Evolutionary conservation across 2,329 filamentous ascomycete species (phyloP).

Genomic region (Microcyclospora tardicrescens): DNA sequence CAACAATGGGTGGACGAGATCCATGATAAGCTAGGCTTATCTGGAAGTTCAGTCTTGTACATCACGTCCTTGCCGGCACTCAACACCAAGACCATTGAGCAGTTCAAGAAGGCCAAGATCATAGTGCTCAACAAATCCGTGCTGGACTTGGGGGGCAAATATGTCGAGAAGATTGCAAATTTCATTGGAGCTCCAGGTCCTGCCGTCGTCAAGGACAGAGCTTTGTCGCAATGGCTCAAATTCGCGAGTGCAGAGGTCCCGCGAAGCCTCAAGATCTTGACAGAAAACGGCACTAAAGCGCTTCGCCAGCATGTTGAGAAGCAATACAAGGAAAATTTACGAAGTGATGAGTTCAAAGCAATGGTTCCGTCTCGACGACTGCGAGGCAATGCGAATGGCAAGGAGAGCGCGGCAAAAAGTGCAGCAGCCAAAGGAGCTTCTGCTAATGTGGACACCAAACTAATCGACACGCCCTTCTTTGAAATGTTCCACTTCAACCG

Average conservation of each 20-base stretch:
- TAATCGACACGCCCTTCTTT: constrained; percentile 25
- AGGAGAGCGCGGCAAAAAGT: constrained; percentile 5
- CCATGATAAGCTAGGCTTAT: constrained; percentile 26
- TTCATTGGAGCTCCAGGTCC: constrained; percentile 37
- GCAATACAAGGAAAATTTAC: constrained; percentile 15
- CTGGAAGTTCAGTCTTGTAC: constrained; percentile 16
- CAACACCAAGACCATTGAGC: constrained; percentile 27
- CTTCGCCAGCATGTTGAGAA: constrained; percentile 19
- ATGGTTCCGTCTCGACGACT: constrained; percentile 27
- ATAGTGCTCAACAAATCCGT: constrained; percentile 43
- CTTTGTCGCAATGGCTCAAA: constrained; percentile 42
- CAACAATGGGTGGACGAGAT: constrained; percentile 48
- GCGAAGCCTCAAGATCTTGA: constrained; percentile 27
- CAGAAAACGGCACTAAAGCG: constrained; percentile 16
- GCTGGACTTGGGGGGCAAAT: constrained; percentile 31
- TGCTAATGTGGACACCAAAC: constrained; percentile 4
- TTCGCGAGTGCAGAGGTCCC: constrained; percentile 31
- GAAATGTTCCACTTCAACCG: constrained; percentile 50
- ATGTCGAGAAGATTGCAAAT: constrained; percentile 37
- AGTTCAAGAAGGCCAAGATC: constrained; percentile 39
- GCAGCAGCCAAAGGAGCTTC: constrained; percentile 5
- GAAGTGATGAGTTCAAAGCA: constrained; percentile 24
- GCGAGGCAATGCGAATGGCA: constrained; percentile 14
- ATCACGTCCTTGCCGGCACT: constrained; percentile 31
- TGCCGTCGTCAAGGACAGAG: constrained; percentile 29